Evolutionary conservation across 768 basidiomycete genomes (phyloP).

Genomic region (Favolaschia claudopus): DNA sequence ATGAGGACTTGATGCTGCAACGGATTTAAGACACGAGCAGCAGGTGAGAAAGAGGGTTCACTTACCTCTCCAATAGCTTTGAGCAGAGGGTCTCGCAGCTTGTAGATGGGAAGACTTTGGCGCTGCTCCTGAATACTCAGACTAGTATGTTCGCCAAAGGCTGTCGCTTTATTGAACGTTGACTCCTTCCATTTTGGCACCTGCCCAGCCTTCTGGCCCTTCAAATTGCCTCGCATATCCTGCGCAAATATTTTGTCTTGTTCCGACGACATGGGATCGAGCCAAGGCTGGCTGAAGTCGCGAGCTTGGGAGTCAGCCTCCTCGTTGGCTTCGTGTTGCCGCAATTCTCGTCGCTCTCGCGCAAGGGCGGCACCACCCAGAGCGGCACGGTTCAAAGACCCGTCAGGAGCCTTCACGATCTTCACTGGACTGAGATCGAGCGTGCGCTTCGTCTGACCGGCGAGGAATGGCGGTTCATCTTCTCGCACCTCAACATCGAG

Average conservation of each 20-base stretch:
- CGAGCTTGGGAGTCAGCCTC: slow-evolving; percentile 92
- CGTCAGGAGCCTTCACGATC: slow-evolving; percentile 98
- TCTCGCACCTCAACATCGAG: slow-evolving; percentile 97
- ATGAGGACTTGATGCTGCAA: slow-evolving; percentile 93
- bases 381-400: slow-evolving; percentile 94
- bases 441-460: slow-evolving; percentile 95
- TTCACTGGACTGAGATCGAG: slow-evolving; percentile 97
- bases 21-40: slow-evolving; percentile 20
- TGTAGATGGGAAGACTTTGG: slow-evolving; percentile 91
- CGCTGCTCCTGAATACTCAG: slow-evolving; percentile 95
- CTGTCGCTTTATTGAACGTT: slow-evolving; percentile 94
- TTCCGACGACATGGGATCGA: slow-evolving; percentile 96
- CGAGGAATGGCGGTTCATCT: slow-evolving; percentile 94
- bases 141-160: slow-evolving; percentile 91
- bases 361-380: slow-evolving; percentile 92
- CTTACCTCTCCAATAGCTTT: slow-evolving; percentile 89
- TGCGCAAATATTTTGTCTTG: slow-evolving; percentile 91
- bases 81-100: slow-evolving; percentile 88
- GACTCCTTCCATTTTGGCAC: slow-evolving; percentile 91
- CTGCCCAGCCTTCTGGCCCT: slow-evolving; percentile 84
- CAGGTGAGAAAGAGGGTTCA: slow-evolving; percentile 30
- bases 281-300: slow-evolving; percentile 96
- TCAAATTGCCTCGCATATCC: slow-evolving; percentile 83
- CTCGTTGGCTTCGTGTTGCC: slow-evolving; percentile 95
- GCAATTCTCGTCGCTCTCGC: slow-evolving; percentile 92